Conservation (phyloP, 345 rosid genomes). For the Excoecaria cochinchinensis region DNA sequence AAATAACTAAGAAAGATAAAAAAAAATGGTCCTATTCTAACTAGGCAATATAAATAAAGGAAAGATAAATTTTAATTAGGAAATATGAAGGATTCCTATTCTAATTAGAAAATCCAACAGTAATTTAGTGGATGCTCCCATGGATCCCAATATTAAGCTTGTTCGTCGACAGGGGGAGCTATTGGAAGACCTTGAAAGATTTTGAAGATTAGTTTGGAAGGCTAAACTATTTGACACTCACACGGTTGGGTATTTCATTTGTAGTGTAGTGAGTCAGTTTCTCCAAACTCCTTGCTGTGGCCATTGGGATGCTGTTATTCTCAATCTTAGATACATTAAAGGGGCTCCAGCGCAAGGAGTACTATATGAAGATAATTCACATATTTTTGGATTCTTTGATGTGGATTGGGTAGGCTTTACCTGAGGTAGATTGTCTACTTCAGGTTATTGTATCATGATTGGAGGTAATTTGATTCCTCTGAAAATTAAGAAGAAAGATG, state of each 20-base stretch:
- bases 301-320: not conserved
- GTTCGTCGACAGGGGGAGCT: not conserved
- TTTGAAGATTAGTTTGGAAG: not conserved
- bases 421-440: not conserved
- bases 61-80: too few relatives aligned
- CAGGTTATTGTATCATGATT: not conserved
- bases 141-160: too few relatives aligned
- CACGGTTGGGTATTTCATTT: too few relatives aligned
- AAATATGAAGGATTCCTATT: too few relatives aligned
- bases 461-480: not conserved
- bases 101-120: too few relatives aligned
- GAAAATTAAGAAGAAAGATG: not conserved
- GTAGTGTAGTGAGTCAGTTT: too few relatives aligned
- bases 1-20: too few relatives aligned
- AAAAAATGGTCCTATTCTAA: too few relatives aligned
- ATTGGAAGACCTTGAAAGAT: not conserved
- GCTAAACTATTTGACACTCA: not conserved
- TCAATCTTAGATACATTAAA: not conserved
- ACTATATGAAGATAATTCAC: not conserved
- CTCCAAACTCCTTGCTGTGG: not conserved
- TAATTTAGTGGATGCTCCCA: too few relatives aligned
- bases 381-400: not conserved
- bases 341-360: not conserved
- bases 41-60: too few relatives aligned
- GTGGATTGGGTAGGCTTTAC: not conserved